Conservation (phyloP, 352 stramenopile genomes). For the Globisporangium nodosum region DNA sequence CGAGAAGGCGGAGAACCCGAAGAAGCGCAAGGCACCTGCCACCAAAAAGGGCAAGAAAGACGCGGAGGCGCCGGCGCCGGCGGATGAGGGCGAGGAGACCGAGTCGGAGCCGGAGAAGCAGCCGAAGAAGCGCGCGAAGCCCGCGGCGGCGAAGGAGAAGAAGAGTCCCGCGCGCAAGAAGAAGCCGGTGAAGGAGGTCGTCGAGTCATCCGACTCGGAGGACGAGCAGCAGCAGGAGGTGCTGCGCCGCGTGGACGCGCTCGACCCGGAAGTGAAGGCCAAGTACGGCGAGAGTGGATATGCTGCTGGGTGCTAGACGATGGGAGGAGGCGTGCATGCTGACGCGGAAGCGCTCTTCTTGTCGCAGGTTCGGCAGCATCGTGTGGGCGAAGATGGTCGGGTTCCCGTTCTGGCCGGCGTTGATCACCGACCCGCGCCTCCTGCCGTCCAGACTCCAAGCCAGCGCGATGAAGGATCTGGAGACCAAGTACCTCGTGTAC, state of each 20-base stretch:
- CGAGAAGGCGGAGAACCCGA: conserved; percentile 1
- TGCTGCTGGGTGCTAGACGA: no score
- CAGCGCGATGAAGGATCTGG: conserved; percentile 43
- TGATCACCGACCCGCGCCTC: conserved; percentile 61
- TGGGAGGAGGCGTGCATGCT: no score
- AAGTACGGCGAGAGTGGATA: conserved; percentile 21
- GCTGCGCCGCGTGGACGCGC: conserved; percentile 34
- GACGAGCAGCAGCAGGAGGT: conserved; percentile 31
- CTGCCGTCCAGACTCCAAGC: conserved; percentile 42
- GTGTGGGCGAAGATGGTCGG: conserved; percentile 81
- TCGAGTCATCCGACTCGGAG: conserved; percentile 28
- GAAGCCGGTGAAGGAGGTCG: conserved; percentile 18
- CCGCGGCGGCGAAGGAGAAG: conserved; percentile 15
- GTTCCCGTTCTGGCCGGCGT: conserved; percentile 76
- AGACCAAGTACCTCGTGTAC: conserved; percentile 68
- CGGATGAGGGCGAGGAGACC: conserved; percentile 25
- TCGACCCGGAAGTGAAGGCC: conserved; percentile 51
- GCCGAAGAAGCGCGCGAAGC: conserved; percentile 40
- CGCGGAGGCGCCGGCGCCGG: neutral
- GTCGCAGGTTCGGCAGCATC: conserved; percentile 57
- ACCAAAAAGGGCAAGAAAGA: conserved; percentile 15
- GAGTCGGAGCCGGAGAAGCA: conserved; percentile 46
- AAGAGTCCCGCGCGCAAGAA: conserved; percentile 36
- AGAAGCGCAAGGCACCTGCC: conserved; percentile 10
- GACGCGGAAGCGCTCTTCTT: no score